phyloP scores from a whole-genome alignment of 2,329 filamentous ascomycete genomes.

The Penicillium sp. region DNA sequence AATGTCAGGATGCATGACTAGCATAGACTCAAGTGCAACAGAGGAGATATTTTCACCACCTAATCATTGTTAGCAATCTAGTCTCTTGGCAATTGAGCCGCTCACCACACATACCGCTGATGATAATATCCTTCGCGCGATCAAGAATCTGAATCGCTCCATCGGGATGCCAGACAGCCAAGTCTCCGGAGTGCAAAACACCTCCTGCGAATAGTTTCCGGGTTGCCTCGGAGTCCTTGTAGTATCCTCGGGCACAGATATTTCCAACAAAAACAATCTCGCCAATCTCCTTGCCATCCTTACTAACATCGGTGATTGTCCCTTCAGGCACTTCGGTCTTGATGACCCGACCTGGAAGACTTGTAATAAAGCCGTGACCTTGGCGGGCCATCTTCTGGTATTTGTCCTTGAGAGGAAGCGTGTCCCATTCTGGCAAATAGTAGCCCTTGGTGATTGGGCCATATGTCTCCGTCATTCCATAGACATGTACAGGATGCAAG shows the following conservation, averaged over 20 bases:
- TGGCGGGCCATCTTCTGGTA: constrained; percentile 91
- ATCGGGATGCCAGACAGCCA: constrained; percentile 91
- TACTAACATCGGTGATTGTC: constrained; percentile 65
- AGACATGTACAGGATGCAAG: constrained; percentile 87
- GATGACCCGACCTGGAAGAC: constrained; percentile 76
- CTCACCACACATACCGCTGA: constrained; percentile 64
- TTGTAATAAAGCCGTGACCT: constrained; percentile 86
- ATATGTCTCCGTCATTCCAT: constrained; percentile 85
- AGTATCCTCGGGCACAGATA: constrained; percentile 88
- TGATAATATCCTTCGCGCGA: constrained; percentile 96
- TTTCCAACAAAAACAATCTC: constrained; percentile 89
- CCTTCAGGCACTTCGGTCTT: constrained; percentile 72
- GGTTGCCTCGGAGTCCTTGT: constrained; percentile 84
- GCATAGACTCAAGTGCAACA: constrained; percentile 85
- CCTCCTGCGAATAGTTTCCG: constrained; percentile 83
- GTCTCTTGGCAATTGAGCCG: not conserved
- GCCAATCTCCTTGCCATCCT: constrained; percentile 72
- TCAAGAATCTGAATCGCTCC: constrained; percentile 90
- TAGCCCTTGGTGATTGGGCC: constrained; percentile 96
- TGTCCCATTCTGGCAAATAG: constrained; percentile 79
- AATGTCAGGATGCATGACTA: constrained; percentile 82
- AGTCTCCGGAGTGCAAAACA: constrained; percentile 81
- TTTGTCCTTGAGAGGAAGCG: constrained; percentile 69
- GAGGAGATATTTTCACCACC: constrained; percentile 97
- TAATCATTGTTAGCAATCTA: constrained; percentile 34